A percentile compares a stretch with the other conserved stretches of the same genome.
Evolutionary conservation across 768 basidiomycete species (phyloP).

Genomic region (Kwoniella botswanensis): DNA sequence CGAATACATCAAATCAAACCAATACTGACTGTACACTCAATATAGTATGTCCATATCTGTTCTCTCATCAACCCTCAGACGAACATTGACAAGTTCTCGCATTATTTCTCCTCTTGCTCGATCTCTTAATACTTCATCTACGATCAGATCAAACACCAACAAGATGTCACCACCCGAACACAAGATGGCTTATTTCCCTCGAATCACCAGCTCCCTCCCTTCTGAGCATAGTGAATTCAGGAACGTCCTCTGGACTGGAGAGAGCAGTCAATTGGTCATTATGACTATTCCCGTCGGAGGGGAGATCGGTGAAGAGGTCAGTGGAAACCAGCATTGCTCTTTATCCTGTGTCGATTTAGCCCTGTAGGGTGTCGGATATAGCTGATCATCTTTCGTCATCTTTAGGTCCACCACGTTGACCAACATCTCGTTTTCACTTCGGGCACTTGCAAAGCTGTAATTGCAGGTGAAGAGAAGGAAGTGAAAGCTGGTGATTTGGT

Average conservation of each 20-base stretch:
- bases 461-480: conserved; percentile 59
- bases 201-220: conserved; percentile 56
- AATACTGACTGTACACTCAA: too few relatives aligned
- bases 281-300: conserved; percentile 60
- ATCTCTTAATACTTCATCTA: background rate
- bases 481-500: conserved; percentile 59
- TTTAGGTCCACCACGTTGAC: conserved; percentile 58
- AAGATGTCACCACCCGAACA: conserved; percentile 52
- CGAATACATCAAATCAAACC: too few relatives aligned
- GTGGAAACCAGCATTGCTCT: conserved; percentile 7
- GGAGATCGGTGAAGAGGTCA: conserved; percentile 60
- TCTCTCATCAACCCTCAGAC: background rate
- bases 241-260: conserved; percentile 58
- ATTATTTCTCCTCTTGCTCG: conserved; percentile 1
- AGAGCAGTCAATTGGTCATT: conserved; percentile 57
- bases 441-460: conserved; percentile 57
- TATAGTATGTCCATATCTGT: conserved; percentile 11
- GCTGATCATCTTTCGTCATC: background rate
- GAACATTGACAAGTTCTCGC: background rate
- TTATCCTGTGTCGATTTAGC: background rate
- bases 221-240: conserved; percentile 56
- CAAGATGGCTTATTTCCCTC: conserved; percentile 56
- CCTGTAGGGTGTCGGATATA: background rate
- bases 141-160: conserved; percentile 1
- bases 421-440: conserved; percentile 59